Evolutionary conservation across 495 filamentous ascomycete genomes (phyloP), one percentile per base, ranked within the genome.

Genomic region (Haplographium delicatum): DNA sequence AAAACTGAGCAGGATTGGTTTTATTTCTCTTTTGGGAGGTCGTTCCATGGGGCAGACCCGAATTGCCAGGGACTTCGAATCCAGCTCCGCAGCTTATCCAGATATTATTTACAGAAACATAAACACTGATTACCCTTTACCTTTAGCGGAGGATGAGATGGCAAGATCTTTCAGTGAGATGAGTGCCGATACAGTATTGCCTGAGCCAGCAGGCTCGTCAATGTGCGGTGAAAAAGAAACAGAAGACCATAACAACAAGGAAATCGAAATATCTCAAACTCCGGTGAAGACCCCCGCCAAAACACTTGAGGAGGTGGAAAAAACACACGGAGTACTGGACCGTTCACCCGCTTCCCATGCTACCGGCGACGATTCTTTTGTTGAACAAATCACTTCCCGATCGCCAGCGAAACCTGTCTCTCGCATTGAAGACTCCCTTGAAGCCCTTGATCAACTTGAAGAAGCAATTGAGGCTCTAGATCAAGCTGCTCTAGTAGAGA

Each of bases 381-480:
- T 66, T 11, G 62, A 72, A 28, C 58, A 68, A n/a, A 65, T 70
- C 46, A 64, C 57, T 31, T 47, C 59, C 25, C 59, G 68, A 46
- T 67, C 72, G 7, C 70, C 69, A 19, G 58, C 65, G 15, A 69
- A 71, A 48, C 62, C 67, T 0, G 49, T 73, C 10, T 72, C 73
- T 23, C 75, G 77, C n/a, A 82, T 84, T 37, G 80, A 84, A 62
- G 82, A 86, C 53, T 83, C 82, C 23, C 73, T 87, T 20, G 78
- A 83, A 59, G 82, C 77, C 34, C 70, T 87, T 15, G 84, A 88
- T 61, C 73, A 73, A 42, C 73, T 88, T 26, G 83, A 89, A 54
- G 84, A 88, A 33, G 69, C 49, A n/a, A 37, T 59, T 16, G 59
- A 62, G 16, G 59, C 59, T 20, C 16, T 61, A 0, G 33, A 47